A percentile compares a stretch with the other conserved stretches of the same genome.
These are phyloP conservation scores for Nicotiana attenuata DNA, from an alignment of 257 asterid species.

Conservation along the genomic window DNA sequence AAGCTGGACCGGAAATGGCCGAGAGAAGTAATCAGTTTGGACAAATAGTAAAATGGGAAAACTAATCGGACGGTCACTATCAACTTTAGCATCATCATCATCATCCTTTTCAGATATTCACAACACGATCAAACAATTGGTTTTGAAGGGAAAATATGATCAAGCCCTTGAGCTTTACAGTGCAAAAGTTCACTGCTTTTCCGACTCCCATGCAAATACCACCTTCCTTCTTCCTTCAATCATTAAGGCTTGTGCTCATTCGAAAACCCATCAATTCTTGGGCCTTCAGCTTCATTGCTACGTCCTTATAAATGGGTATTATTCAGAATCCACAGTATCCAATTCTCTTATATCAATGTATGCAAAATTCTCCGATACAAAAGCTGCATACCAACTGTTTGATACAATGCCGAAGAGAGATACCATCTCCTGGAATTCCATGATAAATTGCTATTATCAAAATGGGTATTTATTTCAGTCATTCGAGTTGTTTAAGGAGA, in stretches of 20 bases:
- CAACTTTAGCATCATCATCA: slow-evolving; percentile 26
- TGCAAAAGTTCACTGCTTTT: slow-evolving; percentile 39
- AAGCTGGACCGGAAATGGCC: neutral
- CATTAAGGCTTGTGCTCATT: slow-evolving; percentile 53
- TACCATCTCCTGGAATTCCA: slow-evolving; percentile 52
- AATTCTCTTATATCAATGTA: slow-evolving; percentile 60
- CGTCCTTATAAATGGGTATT: slow-evolving; percentile 45
- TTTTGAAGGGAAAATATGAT: slow-evolving; percentile 30
- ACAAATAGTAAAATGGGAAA: slow-evolving; percentile 18
- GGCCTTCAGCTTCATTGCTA: slow-evolving; percentile 56
- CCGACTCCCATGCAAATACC: slow-evolving; percentile 29
- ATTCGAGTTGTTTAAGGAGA: slow-evolving; percentile 37
- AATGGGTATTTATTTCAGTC: slow-evolving; percentile 43
- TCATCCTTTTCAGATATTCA: slow-evolving; percentile 18
- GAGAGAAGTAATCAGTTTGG: neutral
- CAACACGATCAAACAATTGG: slow-evolving; percentile 30
- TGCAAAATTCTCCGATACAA: slow-evolving; percentile 28
- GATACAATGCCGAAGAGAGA: slow-evolving; percentile 57
- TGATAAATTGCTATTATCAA: slow-evolving; percentile 54
- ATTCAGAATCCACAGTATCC: slow-evolving; percentile 42
- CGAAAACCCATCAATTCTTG: slow-evolving; percentile 31
- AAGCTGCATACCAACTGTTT: slow-evolving; percentile 43
- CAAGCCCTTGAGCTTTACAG: slow-evolving; percentile 43
- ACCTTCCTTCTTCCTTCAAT: slow-evolving; percentile 57
- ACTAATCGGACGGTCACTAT: slow-evolving; percentile 22